A percentile compares a stretch with the other conserved stretches of the same genome.
These are phyloP conservation scores for Pythium sukuiense DNA, from an alignment of 352 stramenopile genomes.

Conservation along the genomic window DNA sequence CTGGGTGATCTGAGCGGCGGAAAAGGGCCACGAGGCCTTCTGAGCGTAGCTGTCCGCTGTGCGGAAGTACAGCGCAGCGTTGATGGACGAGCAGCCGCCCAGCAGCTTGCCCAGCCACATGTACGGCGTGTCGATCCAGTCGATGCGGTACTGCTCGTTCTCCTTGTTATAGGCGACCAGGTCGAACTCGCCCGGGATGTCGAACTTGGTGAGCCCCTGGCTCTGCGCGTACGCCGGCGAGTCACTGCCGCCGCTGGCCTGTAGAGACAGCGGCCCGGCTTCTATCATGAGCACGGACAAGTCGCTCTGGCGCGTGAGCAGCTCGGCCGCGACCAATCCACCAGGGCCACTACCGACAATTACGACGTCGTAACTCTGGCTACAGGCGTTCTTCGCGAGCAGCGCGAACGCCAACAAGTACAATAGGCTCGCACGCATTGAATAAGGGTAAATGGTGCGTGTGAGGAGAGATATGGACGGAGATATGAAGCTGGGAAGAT, in stretches of 20 bases:
- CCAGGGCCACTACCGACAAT: slow-evolving; percentile 62
- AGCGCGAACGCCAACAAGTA: neutral
- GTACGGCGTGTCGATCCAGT: slow-evolving; percentile 50
- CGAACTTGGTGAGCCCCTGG: slow-evolving; percentile 61
- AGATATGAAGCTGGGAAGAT: neutral
- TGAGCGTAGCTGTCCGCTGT: slow-evolving; percentile 45
- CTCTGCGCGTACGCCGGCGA: slow-evolving; percentile 40
- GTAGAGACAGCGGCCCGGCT: slow-evolving; percentile 45
- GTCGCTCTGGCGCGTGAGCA: slow-evolving; percentile 45
- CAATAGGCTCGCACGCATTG: neutral
- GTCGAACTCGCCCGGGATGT: slow-evolving; percentile 71
- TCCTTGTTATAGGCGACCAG: neutral
- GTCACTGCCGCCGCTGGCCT: slow-evolving; percentile 46
- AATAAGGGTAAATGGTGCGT: neutral
- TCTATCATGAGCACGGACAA: slow-evolving; percentile 61
- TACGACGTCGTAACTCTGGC: slow-evolving; percentile 54
- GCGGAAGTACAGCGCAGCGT: slow-evolving; percentile 80
- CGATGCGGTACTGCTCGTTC: slow-evolving; percentile 34
- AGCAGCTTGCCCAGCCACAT: slow-evolving; percentile 74
- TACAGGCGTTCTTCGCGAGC: neutral
- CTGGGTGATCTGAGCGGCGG: slow-evolving; percentile 49
- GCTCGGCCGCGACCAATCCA: slow-evolving; percentile 61
- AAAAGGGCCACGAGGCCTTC: slow-evolving; percentile 48
- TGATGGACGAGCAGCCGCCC: slow-evolving; percentile 77
- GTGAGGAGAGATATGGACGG: neutral